Percentiles rank a stretch among this genome's conserved stretches.
phyloP scores from a whole-genome alignment of 108 stramenopile species.

The Bacterosira constricta region DNA sequence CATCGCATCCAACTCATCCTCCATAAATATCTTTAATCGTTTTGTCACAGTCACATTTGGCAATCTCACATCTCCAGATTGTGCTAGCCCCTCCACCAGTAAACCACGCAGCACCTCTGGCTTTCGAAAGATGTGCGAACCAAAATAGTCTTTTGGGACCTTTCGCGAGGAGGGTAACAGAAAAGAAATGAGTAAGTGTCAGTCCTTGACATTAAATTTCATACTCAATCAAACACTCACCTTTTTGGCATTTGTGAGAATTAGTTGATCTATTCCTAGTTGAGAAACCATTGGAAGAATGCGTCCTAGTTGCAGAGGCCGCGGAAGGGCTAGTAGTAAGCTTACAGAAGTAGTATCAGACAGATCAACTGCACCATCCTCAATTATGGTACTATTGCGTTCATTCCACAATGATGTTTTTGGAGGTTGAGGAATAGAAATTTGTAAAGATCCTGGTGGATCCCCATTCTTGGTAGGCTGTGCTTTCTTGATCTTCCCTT shows the following conservation, averaged over 20 bases:
- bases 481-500: conserved; percentile 81
- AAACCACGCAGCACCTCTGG: conserved; percentile 59
- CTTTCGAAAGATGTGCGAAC: conserved; percentile 84
- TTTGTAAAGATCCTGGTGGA: conserved; percentile 70
- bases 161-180: no score
- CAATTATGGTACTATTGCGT: background rate
- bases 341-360: conserved; percentile 48
- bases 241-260: conserved; percentile 70
- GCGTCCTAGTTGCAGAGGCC: conserved; percentile 85
- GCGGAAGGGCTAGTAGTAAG: conserved; percentile 87
- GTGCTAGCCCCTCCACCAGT: conserved; percentile 81
- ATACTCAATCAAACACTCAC: no score
- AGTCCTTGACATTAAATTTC: no score
- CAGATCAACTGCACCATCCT: conserved; percentile 10
- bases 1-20: conserved; percentile 62
- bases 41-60: conserved; percentile 58
- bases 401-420: conserved; percentile 18
- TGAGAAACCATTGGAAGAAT: conserved; percentile 91
- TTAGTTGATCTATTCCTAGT: conserved; percentile 83
- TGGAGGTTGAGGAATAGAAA: conserved; percentile 51
- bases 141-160: conserved; percentile 95
- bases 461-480: conserved; percentile 70
- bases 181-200: no score
- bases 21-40: conserved; percentile 53
- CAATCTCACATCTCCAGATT: conserved; percentile 74